Percentiles rank a stretch among this genome's conserved stretches.
Conservation (phyloP, 768 basidiomycete species). For the Boletus pseudopeckii region DNA sequence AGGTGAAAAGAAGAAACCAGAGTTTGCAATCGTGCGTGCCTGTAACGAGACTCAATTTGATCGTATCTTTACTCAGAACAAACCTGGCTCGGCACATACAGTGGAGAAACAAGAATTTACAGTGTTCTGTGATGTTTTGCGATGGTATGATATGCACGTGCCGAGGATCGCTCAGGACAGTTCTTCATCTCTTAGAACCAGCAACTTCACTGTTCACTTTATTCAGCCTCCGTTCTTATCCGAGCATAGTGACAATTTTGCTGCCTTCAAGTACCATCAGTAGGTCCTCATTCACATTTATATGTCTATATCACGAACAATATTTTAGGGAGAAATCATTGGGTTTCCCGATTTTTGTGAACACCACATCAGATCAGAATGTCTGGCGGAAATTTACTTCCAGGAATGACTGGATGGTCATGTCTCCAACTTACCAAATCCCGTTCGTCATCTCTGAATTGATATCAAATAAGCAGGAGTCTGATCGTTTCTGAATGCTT, state of each 20-base stretch:
- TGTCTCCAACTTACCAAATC: neutral
- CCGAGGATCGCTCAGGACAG: accelerated
- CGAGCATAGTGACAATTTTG: neutral
- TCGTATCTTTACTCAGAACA: no score
- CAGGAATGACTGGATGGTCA: conserved; percentile 4
- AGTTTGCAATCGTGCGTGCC: no score
- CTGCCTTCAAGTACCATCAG: neutral
- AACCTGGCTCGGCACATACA: no score
- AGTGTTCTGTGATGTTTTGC: no score
- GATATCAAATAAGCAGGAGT: neutral
- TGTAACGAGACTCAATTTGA: no score
- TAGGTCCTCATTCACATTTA: neutral
- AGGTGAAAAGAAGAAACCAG: neutral
- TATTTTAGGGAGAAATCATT: conserved; percentile 1
- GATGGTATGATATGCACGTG: neutral
- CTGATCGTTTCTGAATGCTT: conserved; percentile 4
- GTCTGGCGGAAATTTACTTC: conserved; percentile 1
- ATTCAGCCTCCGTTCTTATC: conserved; percentile 11
- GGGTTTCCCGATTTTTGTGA: conserved; percentile 12
- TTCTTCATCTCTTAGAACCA: neutral
- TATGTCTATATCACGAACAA: neutral
- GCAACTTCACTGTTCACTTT: conserved; percentile 7
- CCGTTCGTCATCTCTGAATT: conserved; percentile 14
- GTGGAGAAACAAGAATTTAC: no score
- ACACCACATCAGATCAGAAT: neutral